These are phyloP conservation scores for Tremella fuciformis DNA, from an alignment of 768 basidiomycete genomes.

Conservation along the genomic window DNA sequence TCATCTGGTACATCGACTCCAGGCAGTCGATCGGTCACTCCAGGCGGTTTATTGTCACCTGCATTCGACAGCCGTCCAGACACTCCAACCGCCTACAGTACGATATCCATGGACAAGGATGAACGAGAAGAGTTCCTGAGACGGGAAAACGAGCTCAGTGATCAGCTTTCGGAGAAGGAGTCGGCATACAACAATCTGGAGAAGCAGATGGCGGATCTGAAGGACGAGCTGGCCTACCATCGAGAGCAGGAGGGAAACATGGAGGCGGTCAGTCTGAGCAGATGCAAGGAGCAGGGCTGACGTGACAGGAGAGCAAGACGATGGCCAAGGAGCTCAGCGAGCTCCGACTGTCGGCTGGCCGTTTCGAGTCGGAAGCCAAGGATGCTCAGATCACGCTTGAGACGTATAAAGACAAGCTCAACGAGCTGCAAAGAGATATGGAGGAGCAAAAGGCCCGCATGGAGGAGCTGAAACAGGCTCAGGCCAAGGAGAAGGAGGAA, in stretches of 20 bases:
- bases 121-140: conserved; percentile 95
- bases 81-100: conserved; percentile 72
- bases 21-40: conserved; percentile 52
- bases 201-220: conserved; percentile 80
- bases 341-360: conserved; percentile 81
- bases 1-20: conserved; percentile 71
- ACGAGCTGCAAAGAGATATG: conserved; percentile 68
- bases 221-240: conserved; percentile 81
- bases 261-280: conserved; percentile 61
- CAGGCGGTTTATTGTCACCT: conserved; percentile 66
- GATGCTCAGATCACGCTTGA: conserved; percentile 89
- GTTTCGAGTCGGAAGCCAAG: conserved; percentile 93
- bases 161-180: conserved; percentile 87
- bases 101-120: conserved; percentile 79
- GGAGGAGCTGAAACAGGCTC: conserved; percentile 80
- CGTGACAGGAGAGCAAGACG: conserved; percentile 76
- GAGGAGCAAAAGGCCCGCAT: conserved; percentile 57
- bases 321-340: conserved; percentile 94
- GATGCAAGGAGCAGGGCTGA: too few relatives aligned
- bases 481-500: conserved; percentile 82
- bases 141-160: conserved; percentile 93
- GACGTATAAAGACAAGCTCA: conserved; percentile 89
- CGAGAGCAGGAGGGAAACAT: conserved; percentile 82
- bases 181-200: conserved; percentile 72
- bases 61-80: conserved; percentile 80